Percentiles rank a stretch among this genome's conserved stretches.
phyloP scores from a whole-genome alignment of 73 alveolate species.

The Tetrahymena thermophila region DNA sequence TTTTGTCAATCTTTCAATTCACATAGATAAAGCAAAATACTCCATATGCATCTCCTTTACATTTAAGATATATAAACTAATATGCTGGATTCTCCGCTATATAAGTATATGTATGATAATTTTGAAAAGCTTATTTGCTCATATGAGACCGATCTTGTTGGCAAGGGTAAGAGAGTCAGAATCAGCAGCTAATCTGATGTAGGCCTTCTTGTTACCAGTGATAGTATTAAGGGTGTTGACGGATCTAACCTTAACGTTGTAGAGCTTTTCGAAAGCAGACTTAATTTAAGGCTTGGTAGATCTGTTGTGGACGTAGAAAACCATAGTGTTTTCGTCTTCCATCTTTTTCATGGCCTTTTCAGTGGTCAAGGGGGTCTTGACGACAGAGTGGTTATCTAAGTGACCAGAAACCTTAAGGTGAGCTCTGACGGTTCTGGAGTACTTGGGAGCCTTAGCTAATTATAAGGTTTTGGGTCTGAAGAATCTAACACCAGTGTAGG shows the following conservation, averaged over 20 bases:
- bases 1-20: background rate
- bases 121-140: constrained; percentile 24
- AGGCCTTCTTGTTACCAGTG: constrained; percentile 79
- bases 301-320: constrained; percentile 58
- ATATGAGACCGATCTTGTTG: constrained; percentile 74
- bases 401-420: background rate
- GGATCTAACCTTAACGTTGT: constrained; percentile 55
- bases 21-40: background rate
- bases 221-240: constrained; percentile 60
- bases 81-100: background rate
- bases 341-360: constrained; percentile 73
- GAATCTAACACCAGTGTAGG: constrained; percentile 2
- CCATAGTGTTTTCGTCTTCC: constrained; percentile 82
- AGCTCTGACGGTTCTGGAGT: constrained; percentile 4
- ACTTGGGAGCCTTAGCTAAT: constrained; percentile 1
- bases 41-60: background rate
- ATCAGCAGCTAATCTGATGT: constrained; percentile 60
- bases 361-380: constrained; percentile 70
- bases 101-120: background rate
- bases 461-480: background rate
- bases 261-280: constrained; percentile 66
- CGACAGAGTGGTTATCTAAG: constrained; percentile 53
- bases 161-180: constrained; percentile 73
- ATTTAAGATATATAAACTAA: background rate
- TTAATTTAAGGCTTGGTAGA: constrained; percentile 74